Evolutionary conservation across 371 early-diverging fungal species (phyloP).

Genomic region (Fennellomyces sp.): DNA sequence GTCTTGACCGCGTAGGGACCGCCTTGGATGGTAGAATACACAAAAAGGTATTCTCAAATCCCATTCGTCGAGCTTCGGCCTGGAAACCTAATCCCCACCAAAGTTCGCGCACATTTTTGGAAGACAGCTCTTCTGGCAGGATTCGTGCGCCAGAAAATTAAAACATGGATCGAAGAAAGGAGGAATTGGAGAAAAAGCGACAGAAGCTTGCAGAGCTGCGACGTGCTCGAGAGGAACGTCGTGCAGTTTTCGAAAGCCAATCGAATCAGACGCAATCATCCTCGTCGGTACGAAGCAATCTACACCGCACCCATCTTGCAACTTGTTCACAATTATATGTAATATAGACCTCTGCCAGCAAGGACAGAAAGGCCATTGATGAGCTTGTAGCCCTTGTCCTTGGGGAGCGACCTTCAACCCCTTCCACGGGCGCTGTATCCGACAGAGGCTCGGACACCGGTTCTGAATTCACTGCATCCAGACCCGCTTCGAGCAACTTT

Average conservation of each 20-base stretch:
- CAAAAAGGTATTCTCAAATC: no score
- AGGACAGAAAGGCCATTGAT: conserved; percentile 70
- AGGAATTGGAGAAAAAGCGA: conserved; percentile 90
- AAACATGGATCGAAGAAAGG: conserved; percentile 68
- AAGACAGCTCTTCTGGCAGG: conserved; percentile 3
- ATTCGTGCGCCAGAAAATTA: not conserved
- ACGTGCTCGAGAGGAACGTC: conserved; percentile 82
- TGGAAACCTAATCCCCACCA: no score
- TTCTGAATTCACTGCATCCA: conserved; percentile 50
- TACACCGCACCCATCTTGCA: no score
- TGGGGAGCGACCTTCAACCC: conserved; percentile 72
- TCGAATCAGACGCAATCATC: conserved; percentile 42
- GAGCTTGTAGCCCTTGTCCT: conserved; percentile 82
- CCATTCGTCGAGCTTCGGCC: no score
- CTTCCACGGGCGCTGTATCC: conserved; percentile 42
- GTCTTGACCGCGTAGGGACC: no score
- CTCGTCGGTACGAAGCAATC: conserved; percentile 47
- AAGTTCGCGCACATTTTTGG: not conserved
- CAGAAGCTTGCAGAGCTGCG: conserved; percentile 89
- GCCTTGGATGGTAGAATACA: no score
- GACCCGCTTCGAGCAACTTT: conserved; percentile 44
- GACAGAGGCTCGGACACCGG: conserved; percentile 58
- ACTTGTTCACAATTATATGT: conserved; percentile 12
- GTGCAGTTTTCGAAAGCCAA: conserved; percentile 57
- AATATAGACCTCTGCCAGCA: not conserved